Evolutionary conservation across 306 rosid genomes (phyloP).

Genomic region (Casuarina glauca): DNA sequence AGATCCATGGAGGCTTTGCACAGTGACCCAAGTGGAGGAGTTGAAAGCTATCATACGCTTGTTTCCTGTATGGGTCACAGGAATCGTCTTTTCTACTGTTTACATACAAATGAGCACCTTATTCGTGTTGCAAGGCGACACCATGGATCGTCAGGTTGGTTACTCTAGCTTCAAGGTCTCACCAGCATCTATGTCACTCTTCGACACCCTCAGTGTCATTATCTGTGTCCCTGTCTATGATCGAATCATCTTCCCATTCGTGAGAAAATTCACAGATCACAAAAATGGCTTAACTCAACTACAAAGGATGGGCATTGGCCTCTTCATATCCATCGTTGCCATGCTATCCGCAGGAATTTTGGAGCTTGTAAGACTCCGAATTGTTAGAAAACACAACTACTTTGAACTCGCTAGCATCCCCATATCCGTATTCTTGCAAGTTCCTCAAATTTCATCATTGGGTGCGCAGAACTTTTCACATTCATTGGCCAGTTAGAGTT

Average conservation of each 20-base stretch:
- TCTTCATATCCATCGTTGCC: constrained; percentile 46
- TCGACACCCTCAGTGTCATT: constrained; percentile 80
- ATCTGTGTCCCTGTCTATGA: constrained; percentile 92
- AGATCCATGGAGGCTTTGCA: constrained; percentile 79
- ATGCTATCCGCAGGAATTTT: constrained; percentile 43
- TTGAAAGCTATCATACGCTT: constrained; percentile 67
- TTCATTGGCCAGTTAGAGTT: constrained; percentile 50
- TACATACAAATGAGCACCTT: constrained; percentile 75
- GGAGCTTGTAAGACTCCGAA: constrained; percentile 42
- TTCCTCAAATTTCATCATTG: constrained; percentile 55
- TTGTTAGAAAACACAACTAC: constrained; percentile 37
- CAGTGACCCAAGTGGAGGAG: constrained; percentile 95
- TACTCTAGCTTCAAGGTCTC: constrained; percentile 54
- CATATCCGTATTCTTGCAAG: constrained; percentile 53
- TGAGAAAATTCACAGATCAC: constrained; percentile 44
- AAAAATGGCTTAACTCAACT: constrained; percentile 48
- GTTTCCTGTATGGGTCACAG: constrained; percentile 93
- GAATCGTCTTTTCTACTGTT: constrained; percentile 73
- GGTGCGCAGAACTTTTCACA: constrained; percentile 52
- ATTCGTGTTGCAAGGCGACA: constrained; percentile 72
- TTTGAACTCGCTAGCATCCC: constrained; percentile 33
- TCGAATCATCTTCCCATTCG: constrained; percentile 47
- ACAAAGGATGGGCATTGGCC: constrained; percentile 58
- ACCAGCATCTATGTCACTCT: constrained; percentile 64
- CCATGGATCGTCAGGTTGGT: constrained; percentile 56